These are phyloP conservation scores for Cladosporium sp. DNA, from an alignment of 2,329 filamentous ascomycete genomes.

Conservation along the genomic window DNA sequence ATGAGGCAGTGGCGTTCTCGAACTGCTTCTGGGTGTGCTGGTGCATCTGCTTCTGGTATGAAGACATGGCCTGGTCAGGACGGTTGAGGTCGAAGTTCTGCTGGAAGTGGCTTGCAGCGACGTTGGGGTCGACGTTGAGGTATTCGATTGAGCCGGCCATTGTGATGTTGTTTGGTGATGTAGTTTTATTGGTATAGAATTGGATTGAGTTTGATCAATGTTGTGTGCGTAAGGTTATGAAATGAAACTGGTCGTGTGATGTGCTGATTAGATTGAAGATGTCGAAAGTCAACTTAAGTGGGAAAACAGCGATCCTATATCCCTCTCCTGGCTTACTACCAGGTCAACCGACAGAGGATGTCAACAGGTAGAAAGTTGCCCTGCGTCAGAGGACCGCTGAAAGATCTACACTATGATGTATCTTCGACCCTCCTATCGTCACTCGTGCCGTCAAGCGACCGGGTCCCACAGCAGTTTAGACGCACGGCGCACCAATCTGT, in stretches of 20 bases:
- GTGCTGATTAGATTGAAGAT: background rate
- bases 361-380: background rate
- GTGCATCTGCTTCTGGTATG: constrained; percentile 53
- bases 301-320: background rate
- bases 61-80: constrained; percentile 42
- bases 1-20: constrained; percentile 47
- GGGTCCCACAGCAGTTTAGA: background rate
- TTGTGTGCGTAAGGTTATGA: background rate
- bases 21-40: constrained; percentile 53
- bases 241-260: background rate
- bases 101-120: constrained; percentile 46
- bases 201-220: background rate
- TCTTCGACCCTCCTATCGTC: constrained; percentile 1
- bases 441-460: constrained; percentile 12
- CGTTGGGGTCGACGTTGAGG: constrained; percentile 43
- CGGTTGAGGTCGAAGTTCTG: constrained; percentile 46
- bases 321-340: background rate
- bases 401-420: constrained; percentile 17
- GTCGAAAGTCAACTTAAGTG: background rate
- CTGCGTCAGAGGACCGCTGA: constrained; percentile 15
- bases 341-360: background rate
- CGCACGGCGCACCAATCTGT: background rate
- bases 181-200: background rate
- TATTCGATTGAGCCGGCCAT: constrained; percentile 34
- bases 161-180: constrained; percentile 10